Base-by-base conservation (phyloP, 2,329 filamentous ascomycete species). In the Coniochaeta ligniaria region DNA sequence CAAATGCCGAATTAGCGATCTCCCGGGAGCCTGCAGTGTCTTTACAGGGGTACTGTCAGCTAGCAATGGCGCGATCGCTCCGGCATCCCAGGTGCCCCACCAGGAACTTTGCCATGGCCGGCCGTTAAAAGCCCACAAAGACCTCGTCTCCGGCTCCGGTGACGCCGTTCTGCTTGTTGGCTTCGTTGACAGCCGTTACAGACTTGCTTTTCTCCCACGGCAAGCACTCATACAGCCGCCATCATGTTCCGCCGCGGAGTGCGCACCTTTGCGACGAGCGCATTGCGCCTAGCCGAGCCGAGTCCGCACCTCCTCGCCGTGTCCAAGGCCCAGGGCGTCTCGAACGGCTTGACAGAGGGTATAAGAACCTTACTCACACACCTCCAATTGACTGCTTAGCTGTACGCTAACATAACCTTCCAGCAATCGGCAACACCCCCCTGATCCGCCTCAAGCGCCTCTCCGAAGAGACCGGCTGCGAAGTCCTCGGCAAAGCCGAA, bases 381-480 rank as follows among this genome's bases (percentile, higher is more conserved):
- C 28, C 28, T 31, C 28, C 28, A 31, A 31, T 31, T 31, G 5
- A n/a, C n/a, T n/a, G n/a, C n/a, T n/a, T n/a, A n/a, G n/a, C n/a
- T n/a, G n/a, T n/a, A n/a, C n/a, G n/a, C n/a, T n/a, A n/a, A n/a
- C n/a, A n/a, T n/a, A n/a, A n/a, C n/a, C n/a, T n/a, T n/a, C n/a
- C 66, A 96, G 95, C 95, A 60, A 98, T 99, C 77, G 95, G 95
- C 65, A 98, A 98, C 76, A 99, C 95, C 0, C 94, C 95, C 1
- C 84, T 99, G 59, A 96, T 99, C 74, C 88, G 90, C 57, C 82
- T 99, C 58, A 94, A 96, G 76, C 85, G 82, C 63, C 87, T 98
- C 67, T 98, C 94, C 45, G 86, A 91, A 62, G 84, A 96, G 71
- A 98, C 95, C 0, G 92, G 93, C 66, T 98, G 95, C 82, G 90